A percentile compares a stretch with the other conserved stretches of the same genome.
These are phyloP conservation scores for Cladosporium sp. DNA, from an alignment of 2,329 filamentous ascomycete species.

Conservation along the genomic window DNA sequence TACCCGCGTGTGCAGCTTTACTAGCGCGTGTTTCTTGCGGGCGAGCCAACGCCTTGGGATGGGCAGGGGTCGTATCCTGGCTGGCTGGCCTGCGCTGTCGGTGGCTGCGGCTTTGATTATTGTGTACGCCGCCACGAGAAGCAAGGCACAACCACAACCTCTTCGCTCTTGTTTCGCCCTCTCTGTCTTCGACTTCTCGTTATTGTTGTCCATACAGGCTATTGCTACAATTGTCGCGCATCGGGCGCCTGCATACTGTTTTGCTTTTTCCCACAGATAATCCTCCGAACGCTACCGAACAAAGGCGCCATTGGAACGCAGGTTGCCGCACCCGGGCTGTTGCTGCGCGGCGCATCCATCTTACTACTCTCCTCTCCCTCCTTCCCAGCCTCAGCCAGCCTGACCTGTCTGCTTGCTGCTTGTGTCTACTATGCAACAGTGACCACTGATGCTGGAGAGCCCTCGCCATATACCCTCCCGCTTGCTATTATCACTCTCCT, in stretches of 20 bases:
- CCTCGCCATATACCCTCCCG: background rate
- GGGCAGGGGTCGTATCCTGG: background rate
- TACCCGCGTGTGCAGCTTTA: no score
- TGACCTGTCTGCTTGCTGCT: background rate
- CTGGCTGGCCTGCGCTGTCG: no score
- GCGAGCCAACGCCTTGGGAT: background rate
- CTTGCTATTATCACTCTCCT: background rate
- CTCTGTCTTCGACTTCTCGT: background rate
- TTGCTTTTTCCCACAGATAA: background rate
- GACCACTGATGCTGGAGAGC: background rate
- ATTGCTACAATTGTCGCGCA: background rate
- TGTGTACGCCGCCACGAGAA: background rate
- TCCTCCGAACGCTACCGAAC: background rate
- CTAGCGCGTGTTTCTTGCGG: background rate
- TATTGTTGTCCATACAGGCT: background rate
- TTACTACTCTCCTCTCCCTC: background rate
- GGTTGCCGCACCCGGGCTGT: background rate
- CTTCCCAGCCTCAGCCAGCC: background rate
- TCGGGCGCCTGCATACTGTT: background rate
- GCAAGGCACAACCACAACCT: background rate
- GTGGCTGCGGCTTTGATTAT: background rate
- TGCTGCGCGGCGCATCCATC: background rate
- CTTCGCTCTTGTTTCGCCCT: background rate
- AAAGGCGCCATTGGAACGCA: background rate
- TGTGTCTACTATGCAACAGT: background rate